phyloP scores from a whole-genome alignment of 2,329 filamentous ascomycete genomes.

The Diaporthe caulivora region DNA sequence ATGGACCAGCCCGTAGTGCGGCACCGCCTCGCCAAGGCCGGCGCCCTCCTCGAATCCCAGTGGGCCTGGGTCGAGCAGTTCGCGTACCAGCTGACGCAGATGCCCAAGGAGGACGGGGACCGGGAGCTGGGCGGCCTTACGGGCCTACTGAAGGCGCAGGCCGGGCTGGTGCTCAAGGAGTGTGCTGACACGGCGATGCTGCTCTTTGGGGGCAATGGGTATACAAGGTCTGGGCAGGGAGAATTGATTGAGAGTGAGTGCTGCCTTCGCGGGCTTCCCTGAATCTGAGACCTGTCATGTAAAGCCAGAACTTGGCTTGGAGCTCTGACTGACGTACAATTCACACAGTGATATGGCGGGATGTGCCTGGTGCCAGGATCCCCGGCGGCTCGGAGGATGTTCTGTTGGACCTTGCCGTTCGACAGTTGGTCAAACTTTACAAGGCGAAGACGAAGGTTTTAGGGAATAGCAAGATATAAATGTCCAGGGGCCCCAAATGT shows the following conservation, averaged over 20 bases:
- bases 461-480: constrained; percentile 28
- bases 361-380: constrained; percentile 72
- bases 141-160: constrained; percentile 79
- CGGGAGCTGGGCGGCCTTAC: constrained; percentile 78
- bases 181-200: constrained; percentile 77
- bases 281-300: not conserved
- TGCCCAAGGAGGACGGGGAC: constrained; percentile 71
- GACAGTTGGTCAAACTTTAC: constrained; percentile 79
- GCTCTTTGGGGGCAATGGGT: constrained; percentile 81
- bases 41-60: constrained; percentile 75
- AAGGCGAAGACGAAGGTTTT: constrained; percentile 67
- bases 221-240: constrained; percentile 76
- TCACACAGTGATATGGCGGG: constrained; percentile 68
- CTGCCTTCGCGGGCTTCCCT: not conserved
- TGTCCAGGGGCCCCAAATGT: no score
- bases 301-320: not conserved
- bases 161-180: constrained; percentile 78
- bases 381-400: constrained; percentile 81
- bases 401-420: constrained; percentile 75
- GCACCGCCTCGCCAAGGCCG: constrained; percentile 78
- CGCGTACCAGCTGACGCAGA: constrained; percentile 75
- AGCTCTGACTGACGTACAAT: not conserved
- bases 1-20: constrained; percentile 82
- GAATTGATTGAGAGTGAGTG: constrained; percentile 77
- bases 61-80: constrained; percentile 81